Conservation (phyloP, 208 protist genomes). For the Trypanosoma theileri region DNA sequence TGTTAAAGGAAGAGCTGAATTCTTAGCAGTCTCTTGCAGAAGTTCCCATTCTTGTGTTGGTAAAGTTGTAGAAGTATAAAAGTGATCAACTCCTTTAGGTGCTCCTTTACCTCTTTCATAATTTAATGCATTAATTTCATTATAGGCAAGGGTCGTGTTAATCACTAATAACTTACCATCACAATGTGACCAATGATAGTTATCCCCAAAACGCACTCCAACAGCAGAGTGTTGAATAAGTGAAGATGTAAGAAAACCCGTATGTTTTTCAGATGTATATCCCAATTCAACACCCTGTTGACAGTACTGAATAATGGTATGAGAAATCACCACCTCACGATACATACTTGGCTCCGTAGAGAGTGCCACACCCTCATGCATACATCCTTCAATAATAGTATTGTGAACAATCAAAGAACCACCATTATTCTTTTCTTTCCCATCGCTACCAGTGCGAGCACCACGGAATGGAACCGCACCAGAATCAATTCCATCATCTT, state of each 20-base stretch:
- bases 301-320: slow-evolving; percentile 22
- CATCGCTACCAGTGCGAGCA: background rate
- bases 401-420: slow-evolving; percentile 25
- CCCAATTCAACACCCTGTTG: slow-evolving; percentile 38
- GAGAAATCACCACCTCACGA: slow-evolving; percentile 23
- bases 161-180: slow-evolving; percentile 14
- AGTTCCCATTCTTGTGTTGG: slow-evolving; percentile 5
- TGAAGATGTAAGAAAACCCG: slow-evolving; percentile 5
- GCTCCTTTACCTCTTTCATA: slow-evolving; percentile 15
- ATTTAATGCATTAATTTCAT: slow-evolving; percentile 32
- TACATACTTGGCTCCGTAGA: slow-evolving; percentile 13
- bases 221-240: slow-evolving; percentile 23
- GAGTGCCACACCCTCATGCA: slow-evolving; percentile 34
- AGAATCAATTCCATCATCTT: slow-evolving; percentile 39
- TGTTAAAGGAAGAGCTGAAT: background rate
- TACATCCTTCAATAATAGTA: slow-evolving; percentile 35
- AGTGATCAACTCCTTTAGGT: background rate
- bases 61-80: background rate
- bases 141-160: slow-evolving; percentile 17
- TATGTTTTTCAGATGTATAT: slow-evolving; percentile 22
- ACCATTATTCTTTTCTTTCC: background rate
- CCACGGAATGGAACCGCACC: slow-evolving; percentile 19
- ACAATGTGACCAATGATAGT: slow-evolving; percentile 25
- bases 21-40: background rate
- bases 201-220: slow-evolving; percentile 37